Evolutionary conservation across 352 stramenopile genomes (phyloP).

Genomic region (Phytophthora tentaculata): DNA sequence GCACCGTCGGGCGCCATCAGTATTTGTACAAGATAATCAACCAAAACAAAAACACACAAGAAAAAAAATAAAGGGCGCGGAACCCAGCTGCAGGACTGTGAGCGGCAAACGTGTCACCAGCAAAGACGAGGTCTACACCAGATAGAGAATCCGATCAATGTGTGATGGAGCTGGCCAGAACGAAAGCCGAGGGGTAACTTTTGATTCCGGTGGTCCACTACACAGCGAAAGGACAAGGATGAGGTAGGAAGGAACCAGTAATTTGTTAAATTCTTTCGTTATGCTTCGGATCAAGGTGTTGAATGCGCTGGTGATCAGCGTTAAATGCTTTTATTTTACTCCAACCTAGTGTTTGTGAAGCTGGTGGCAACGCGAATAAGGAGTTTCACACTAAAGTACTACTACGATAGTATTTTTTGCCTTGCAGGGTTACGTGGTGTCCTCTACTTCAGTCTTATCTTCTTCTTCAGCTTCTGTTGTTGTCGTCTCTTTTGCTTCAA

Average conservation of each 20-base stretch:
- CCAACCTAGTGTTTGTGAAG: too few relatives aligned
- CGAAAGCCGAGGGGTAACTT: constrained; percentile 48
- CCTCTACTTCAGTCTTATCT: constrained; percentile 29
- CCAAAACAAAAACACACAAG: constrained; percentile 37
- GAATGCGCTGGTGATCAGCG: too few relatives aligned
- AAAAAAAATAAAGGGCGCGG: constrained; percentile 45
- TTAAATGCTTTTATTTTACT: too few relatives aligned
- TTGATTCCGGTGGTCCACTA: constrained; percentile 19
- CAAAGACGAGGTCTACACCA: constrained; percentile 25
- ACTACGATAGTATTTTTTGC: too few relatives aligned
- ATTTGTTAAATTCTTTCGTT: constrained; percentile 47
- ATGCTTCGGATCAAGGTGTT: constrained; percentile 15
- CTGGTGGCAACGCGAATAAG: too few relatives aligned
- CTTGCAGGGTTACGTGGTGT: constrained; percentile 11
- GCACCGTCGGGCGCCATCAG: constrained; percentile 28
- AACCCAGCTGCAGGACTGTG: constrained; percentile 20
- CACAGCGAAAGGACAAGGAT: constrained; percentile 28
- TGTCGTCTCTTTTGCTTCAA: constrained; percentile 52
- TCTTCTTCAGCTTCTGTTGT: constrained; percentile 27
- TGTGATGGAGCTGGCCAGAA: constrained; percentile 18
- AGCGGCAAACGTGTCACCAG: constrained; percentile 13
- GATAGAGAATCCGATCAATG: constrained; percentile 39
- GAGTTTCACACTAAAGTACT: too few relatives aligned
- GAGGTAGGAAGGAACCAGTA: constrained; percentile 44
- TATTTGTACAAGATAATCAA: constrained; percentile 60